These are phyloP conservation scores for Pichia deserticola DNA, from an alignment of 805 yeast genomes.

Conservation along the genomic window DNA sequence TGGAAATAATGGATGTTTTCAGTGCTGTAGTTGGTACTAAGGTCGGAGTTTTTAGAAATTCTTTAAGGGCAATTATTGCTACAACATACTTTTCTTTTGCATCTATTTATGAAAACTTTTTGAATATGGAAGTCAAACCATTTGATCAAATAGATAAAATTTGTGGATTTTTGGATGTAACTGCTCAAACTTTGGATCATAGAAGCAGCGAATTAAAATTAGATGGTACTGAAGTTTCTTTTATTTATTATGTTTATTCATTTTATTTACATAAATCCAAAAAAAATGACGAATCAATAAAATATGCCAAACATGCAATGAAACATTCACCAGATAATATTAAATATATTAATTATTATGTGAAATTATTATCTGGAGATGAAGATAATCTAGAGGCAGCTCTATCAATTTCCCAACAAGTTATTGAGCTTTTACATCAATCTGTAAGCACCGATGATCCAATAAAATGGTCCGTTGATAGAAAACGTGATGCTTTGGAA, in stretches of 20 bases:
- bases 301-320: constrained; percentile 39
- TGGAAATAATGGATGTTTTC: constrained; percentile 8
- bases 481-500: constrained; percentile 49
- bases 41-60: constrained; percentile 15
- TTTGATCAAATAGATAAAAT: neutral
- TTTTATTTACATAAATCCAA: constrained; percentile 39
- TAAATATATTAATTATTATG: constrained; percentile 60
- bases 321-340: constrained; percentile 47
- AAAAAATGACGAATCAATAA: constrained; percentile 35
- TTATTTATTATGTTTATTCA: constrained; percentile 39
- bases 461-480: constrained; percentile 12
- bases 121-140: constrained; percentile 3
- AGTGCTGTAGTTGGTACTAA: constrained; percentile 4
- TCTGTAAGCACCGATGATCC: constrained; percentile 30
- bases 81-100: constrained; percentile 21
- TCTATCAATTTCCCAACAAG: constrained; percentile 43
- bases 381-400: constrained; percentile 36
- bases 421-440: constrained; percentile 35
- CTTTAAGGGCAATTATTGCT: constrained; percentile 17
- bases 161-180: constrained; percentile 6
- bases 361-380: constrained; percentile 53
- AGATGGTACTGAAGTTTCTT: constrained; percentile 5
- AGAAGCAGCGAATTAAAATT: constrained; percentile 1
- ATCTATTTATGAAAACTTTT: constrained; percentile 15
- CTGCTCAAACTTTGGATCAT: constrained; percentile 8